phyloP scores from a whole-genome alignment of 805 yeast genomes.

The Candida berthetii region DNA sequence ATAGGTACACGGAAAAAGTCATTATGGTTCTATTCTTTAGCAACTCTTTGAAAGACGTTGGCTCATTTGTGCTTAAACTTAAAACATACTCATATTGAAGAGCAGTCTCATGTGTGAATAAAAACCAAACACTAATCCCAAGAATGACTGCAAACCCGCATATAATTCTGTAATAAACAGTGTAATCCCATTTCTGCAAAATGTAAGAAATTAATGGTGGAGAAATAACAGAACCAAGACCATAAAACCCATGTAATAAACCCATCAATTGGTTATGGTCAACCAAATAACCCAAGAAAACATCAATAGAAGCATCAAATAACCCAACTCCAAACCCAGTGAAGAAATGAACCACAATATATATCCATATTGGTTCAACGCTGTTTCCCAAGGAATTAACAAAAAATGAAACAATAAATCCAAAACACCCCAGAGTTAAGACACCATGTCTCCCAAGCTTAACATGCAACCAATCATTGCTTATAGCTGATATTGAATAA shows the following conservation, averaged over 20 bases:
- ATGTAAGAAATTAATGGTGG: conserved; percentile 55
- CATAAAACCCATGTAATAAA: conserved; percentile 61
- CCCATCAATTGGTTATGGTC: conserved; percentile 57
- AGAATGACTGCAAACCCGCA: not conserved
- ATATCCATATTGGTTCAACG: conserved; percentile 21
- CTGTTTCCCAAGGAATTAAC: conserved; percentile 36
- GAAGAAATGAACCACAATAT: conserved; percentile 31
- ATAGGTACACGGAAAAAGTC: conserved; percentile 44
- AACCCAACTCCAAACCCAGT: conserved; percentile 53
- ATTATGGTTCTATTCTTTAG: conserved; percentile 32
- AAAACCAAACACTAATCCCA: conserved; percentile 21
- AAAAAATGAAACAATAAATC: conserved; percentile 32
- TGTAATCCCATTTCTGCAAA: conserved; percentile 14
- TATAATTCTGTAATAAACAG: not conserved
- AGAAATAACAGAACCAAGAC: conserved; percentile 64
- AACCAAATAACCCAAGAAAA: conserved; percentile 39
- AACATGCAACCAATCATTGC: conserved; percentile 35
- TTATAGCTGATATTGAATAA: conserved; percentile 45
- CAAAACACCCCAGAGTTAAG: conserved; percentile 25
- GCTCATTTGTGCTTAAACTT: conserved; percentile 4
- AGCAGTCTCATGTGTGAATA: conserved; percentile 41
- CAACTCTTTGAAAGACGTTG: conserved; percentile 12
- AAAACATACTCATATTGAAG: conserved; percentile 21
- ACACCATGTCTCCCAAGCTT: conserved; percentile 44
- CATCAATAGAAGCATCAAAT: conserved; percentile 48